Base-by-base conservation (phyloP, 805 yeast genomes). In the Saturnispora galanensis region DNA sequence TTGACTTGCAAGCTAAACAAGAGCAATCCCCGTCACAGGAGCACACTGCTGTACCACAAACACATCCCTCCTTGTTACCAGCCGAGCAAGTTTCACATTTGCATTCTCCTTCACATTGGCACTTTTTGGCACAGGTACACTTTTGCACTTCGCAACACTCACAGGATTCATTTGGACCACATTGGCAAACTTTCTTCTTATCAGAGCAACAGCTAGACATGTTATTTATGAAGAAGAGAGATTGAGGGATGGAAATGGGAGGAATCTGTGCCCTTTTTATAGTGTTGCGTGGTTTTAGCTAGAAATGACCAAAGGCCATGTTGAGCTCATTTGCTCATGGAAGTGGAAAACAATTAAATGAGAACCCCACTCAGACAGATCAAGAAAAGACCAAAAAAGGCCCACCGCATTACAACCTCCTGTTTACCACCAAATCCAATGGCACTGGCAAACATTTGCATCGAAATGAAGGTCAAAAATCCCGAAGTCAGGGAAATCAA, bases 401-500 rank as follows among this genome's bases (percentile, higher is more conserved):
- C 67, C 81, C 87, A 82, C 5, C 63, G 52, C 45, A 82, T 56
- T 2, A 81, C 84, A 8, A 62, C 64, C 29, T 72, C 72, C 45
- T 81, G 82, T 26, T 75, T 67, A 7, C 89, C 94, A 31, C 93
- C 88, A 59, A 86, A 86, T 0, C 80, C 73, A 29, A 86, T 74
- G 0, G 94, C 85, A 15, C 89, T 77, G 10, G 88, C 84, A 56
- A 84, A 80, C 94, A 89, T 84, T 52, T 88, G 89, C 37, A 87
- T 64, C 0, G 88, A 83, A 39, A 89, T 81, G n/a, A 82, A 82
- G 0, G 81, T 68, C 53, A 89, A 68, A 56, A 89, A 89, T 0
- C 97, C 97, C 30, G 90, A 73, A 0, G 97, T 88, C 4, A 81
- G 57, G 4, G 84, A 74, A 57, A 90, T 70, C 11, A 87, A 65